Evolutionary conservation across 2,329 filamentous ascomycete genomes (phyloP).

Genomic region (Curvularia sp.): DNA sequence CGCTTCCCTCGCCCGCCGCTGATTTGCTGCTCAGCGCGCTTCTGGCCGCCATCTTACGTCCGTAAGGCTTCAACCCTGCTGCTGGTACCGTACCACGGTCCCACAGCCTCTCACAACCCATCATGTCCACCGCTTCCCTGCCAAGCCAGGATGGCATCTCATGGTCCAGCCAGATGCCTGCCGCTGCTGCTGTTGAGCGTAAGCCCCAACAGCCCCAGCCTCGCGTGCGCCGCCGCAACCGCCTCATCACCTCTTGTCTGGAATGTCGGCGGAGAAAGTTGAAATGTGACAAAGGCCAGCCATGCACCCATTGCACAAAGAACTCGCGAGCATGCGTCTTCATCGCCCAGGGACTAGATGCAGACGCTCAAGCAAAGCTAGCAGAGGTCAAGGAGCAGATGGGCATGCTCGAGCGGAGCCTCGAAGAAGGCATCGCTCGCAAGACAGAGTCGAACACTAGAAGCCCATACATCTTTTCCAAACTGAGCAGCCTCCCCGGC

Average conservation of each 20-base stretch:
- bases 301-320: slow-evolving; percentile 71
- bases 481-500: slow-evolving; percentile 28
- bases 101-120: slow-evolving; percentile 4
- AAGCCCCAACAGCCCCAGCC: slow-evolving; percentile 33
- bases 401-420: slow-evolving; percentile 71
- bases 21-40: slow-evolving; percentile 1
- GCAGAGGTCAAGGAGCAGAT: slow-evolving; percentile 82
- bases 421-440: slow-evolving; percentile 71
- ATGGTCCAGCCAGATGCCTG: slow-evolving; percentile 1
- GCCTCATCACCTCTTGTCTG: slow-evolving; percentile 49
- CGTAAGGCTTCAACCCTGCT: slow-evolving; percentile 5
- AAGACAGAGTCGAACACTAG: slow-evolving; percentile 32
- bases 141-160: slow-evolving; percentile 6
- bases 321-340: slow-evolving; percentile 65
- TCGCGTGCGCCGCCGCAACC: slow-evolving; percentile 48
- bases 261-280: slow-evolving; percentile 72
- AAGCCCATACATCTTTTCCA: slow-evolving; percentile 4
- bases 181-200: slow-evolving; percentile 19
- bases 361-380: slow-evolving; percentile 71
- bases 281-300: slow-evolving; percentile 76
- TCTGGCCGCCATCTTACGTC: slow-evolving; percentile 7
- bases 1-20: slow-evolving; percentile 9
- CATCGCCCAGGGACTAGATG: slow-evolving; percentile 71
- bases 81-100: neutral
- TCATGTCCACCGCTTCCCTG: slow-evolving; percentile 16